Evolutionary conservation across 164 flowering plant species (phyloP), one percentile per base, ranked within the genome.

Genomic region (Euptelea pleiosperma): DNA sequence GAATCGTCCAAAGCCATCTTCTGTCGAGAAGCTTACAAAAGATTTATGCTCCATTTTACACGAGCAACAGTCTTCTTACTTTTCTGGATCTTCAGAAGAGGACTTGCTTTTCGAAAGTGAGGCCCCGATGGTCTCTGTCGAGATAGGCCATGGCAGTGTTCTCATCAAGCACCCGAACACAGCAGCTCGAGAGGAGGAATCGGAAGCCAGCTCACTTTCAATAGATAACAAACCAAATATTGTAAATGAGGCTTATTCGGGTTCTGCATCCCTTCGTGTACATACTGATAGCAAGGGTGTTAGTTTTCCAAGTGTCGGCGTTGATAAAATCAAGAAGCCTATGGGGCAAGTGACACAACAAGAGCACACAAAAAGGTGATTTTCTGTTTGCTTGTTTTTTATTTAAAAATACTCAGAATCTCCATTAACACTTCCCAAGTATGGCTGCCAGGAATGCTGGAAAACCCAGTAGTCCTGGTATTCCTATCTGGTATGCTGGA

Each of bases 71-170:
- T 79, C 83, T 46, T 91, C 94, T 1, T 73, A 72, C 71, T 69
- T 87, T 44, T 85, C 96, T 39, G 87, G 72, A 33, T 81, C 89
- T 18, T 82, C 95, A 8, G 95, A 90, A 52, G 97, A 88, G 61
- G 96, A 86, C 59, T 77, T 91, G 70, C 85, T 94, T 70, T 79
- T 79, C 45, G 97, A 84, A 57, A 84, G 75, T 71, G 89, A 82
- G 63, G 77, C 76, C n/a, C 90, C 95, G 2, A 81, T 91, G 95
- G 91, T 77, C 21, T 88, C 97, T 58, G 87, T 85, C 69, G 99
- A 94, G 79, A 86, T 87, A 64, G 97, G 97, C 36, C 96, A 94
- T 76, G 99, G 99, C 66, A 81, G 91, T 67, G 79, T 91, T 61
- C 91, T 94, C 39, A 85, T 91, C 26, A 77, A 83, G 67, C 91